These are phyloP conservation scores for Vigna radiata DNA, from an alignment of 306 rosid species.

Conservation along the genomic window DNA sequence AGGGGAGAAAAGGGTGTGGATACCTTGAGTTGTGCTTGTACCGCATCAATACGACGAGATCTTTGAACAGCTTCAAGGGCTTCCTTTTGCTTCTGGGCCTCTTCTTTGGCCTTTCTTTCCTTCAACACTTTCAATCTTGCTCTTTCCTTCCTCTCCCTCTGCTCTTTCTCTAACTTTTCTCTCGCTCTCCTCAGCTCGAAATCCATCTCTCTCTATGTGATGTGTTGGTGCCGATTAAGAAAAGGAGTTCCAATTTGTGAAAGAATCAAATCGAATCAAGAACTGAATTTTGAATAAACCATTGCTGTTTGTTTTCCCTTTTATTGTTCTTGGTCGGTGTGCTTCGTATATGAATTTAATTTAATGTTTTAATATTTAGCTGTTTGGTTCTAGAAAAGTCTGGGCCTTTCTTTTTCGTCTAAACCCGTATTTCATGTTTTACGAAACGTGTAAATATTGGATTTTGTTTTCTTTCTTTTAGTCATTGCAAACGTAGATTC, in stretches of 20 bases:
- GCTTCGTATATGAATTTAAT: background rate
- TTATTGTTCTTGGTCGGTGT: conserved; percentile 19
- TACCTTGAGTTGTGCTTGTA: conserved; percentile 89
- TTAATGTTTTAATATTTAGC: no score
- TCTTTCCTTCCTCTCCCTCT: conserved; percentile 64
- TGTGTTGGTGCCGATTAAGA: conserved; percentile 42
- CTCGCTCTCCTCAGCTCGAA: conserved; percentile 89
- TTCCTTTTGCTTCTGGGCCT: conserved; percentile 71
- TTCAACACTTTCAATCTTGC: conserved; percentile 58
- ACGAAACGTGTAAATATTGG: background rate
- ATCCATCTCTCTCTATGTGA: conserved; percentile 61
- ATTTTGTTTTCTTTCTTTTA: background rate
- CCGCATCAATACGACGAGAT: conserved; percentile 83
- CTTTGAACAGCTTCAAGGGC: conserved; percentile 87
- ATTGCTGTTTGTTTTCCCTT: background rate
- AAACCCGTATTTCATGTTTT: background rate
- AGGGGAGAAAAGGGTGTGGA: background rate
- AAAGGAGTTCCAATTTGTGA: conserved; percentile 11
- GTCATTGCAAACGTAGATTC: background rate
- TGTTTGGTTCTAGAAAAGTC: conserved; percentile 43
- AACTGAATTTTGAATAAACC: background rate
- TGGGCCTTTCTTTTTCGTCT: conserved; percentile 49
- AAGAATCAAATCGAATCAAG: background rate
- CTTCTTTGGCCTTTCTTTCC: conserved; percentile 80
- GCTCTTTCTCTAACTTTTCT: conserved; percentile 93